These are phyloP conservation scores for Pestalotiopsis sp. DNA, from an alignment of 2,329 filamentous ascomycete species.

Conservation along the genomic window DNA sequence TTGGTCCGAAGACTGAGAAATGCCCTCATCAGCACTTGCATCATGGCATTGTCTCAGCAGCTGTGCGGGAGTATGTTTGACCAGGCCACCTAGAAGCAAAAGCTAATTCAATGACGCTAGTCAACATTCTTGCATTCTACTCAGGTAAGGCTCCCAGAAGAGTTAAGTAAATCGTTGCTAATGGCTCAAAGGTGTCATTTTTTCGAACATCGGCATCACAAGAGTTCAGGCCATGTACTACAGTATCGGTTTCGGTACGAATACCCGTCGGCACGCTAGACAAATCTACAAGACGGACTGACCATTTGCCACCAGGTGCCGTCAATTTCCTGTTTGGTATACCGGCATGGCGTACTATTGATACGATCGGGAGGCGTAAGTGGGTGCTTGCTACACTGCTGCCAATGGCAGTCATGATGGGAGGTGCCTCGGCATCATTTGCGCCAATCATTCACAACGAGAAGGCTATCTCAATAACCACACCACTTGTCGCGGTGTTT, in stretches of 20 bases:
- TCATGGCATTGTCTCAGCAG: constrained; percentile 35
- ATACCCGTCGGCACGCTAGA: not conserved
- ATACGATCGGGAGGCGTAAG: constrained; percentile 43
- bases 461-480: not conserved
- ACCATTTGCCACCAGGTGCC: constrained; percentile 29
- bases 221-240: not conserved
- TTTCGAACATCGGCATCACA: not conserved
- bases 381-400: constrained; percentile 38
- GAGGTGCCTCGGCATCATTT: not conserved
- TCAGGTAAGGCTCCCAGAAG: constrained; percentile 32
- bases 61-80: constrained; percentile 35
- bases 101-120: constrained; percentile 24
- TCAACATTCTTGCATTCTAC: constrained; percentile 49
- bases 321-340: constrained; percentile 47
- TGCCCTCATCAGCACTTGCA: constrained; percentile 34
- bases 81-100: not conserved
- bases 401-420: constrained; percentile 44
- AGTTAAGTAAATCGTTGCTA: constrained; percentile 13
- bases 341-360: constrained; percentile 41
- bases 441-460: not conserved
- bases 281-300: not conserved
- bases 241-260: constrained; percentile 2
- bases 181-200: not conserved
- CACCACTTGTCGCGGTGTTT: not conserved
- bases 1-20: constrained; percentile 28